A percentile compares a stretch with the other conserved stretches of the same genome.
Conservation (phyloP, 176 grass and related monocot genomes). For the Bolboschoenus planiculmis region DNA sequence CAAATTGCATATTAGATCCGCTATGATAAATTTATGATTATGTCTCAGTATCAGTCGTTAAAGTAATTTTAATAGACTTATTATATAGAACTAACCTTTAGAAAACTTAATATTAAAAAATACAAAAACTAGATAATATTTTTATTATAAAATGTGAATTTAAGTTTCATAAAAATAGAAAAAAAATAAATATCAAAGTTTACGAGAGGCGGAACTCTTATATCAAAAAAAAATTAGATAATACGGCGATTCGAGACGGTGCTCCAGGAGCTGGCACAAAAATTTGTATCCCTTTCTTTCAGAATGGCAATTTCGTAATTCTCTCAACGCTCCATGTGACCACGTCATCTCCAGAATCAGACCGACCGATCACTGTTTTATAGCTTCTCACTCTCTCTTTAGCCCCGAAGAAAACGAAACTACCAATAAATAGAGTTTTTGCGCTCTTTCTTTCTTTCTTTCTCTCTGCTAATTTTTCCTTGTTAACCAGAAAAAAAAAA, state of each 20-base stretch:
- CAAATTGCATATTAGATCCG: too few species aligned
- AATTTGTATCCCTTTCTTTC: background rate
- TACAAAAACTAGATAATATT: too few species aligned
- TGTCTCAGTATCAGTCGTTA: too few species aligned
- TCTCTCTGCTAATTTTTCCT: background rate
- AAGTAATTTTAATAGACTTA: too few species aligned
- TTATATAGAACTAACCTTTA: too few species aligned
- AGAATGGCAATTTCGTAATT: background rate
- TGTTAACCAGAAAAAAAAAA: background rate
- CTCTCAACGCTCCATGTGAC: background rate
- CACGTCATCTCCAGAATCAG: background rate
- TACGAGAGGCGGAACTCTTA: too few species aligned
- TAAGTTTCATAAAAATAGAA: too few species aligned
- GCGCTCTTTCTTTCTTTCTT: background rate
- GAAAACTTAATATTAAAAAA: too few species aligned
- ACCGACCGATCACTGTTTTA: constrained; percentile 9
- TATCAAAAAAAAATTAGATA: too few species aligned
- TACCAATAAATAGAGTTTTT: background rate
- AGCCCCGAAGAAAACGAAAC: background rate
- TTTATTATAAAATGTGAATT: too few species aligned
- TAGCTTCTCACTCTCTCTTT: constrained; percentile 14
- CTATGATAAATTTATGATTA: too few species aligned
- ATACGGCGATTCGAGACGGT: background rate
- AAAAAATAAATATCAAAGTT: too few species aligned
- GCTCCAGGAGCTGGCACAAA: background rate